phyloP scores from a whole-genome alignment of 306 rosid species.

The Pterocarpus macrocarpus region DNA sequence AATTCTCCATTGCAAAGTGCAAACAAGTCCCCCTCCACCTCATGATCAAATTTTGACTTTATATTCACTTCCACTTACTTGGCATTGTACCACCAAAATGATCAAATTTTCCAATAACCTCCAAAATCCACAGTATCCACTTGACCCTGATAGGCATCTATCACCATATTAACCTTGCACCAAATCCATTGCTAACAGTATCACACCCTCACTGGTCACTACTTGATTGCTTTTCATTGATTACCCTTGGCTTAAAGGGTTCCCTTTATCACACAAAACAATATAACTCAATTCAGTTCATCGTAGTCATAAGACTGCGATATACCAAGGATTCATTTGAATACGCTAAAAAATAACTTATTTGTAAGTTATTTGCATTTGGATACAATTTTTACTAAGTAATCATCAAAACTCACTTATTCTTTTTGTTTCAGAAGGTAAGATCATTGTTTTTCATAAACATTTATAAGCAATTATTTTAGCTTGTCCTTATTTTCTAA shows the following conservation, averaged over 20 bases:
- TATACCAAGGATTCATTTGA: neutral
- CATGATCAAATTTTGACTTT: neutral
- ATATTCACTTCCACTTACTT: neutral
- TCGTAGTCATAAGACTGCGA: neutral
- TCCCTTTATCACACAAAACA: neutral
- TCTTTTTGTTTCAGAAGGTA: neutral
- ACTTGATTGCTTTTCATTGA: neutral
- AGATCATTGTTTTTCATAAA: neutral
- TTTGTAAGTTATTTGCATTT: neutral
- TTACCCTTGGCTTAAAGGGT: neutral
- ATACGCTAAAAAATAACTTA: neutral
- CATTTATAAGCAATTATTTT: neutral
- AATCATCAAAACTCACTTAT: neutral
- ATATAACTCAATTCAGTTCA: neutral
- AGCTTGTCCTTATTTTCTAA: neutral
- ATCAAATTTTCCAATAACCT: constrained; percentile 5
- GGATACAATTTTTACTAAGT: neutral
- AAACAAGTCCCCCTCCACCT: constrained; percentile 4
- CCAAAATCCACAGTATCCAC: neutral
- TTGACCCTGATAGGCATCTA: neutral
- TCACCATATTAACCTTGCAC: constrained; percentile 8
- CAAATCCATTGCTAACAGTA: neutral
- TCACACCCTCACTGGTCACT: neutral
- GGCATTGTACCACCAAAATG: neutral
- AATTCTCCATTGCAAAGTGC: neutral